Evolutionary conservation across 768 basidiomycete genomes (phyloP).

Genomic region (Candolleomyces efflorescens): DNA sequence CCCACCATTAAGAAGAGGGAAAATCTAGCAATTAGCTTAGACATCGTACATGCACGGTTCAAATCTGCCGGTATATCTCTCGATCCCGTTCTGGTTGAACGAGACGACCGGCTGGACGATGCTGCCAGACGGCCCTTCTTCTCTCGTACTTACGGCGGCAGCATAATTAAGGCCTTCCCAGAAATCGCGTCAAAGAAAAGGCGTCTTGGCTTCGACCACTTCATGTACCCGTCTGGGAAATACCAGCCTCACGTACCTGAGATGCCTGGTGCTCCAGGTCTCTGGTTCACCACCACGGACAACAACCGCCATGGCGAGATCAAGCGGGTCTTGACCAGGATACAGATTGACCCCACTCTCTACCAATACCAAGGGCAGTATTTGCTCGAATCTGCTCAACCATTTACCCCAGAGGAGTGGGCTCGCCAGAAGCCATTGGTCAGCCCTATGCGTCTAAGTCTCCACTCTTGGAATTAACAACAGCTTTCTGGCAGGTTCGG

Average conservation of each 20-base stretch:
- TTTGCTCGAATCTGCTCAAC: constrained; percentile 30
- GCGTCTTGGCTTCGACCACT: constrained; percentile 22
- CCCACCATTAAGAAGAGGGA: neutral
- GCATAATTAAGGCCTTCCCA: constrained; percentile 12
- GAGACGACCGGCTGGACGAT: neutral
- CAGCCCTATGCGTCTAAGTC: too few species aligned
- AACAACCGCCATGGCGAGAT: constrained; percentile 19
- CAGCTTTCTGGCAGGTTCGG: neutral
- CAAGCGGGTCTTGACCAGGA: constrained; percentile 26
- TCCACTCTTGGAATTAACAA: neutral
- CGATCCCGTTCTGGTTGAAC: neutral
- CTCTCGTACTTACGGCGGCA: constrained; percentile 20
- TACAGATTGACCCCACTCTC: constrained; percentile 13
- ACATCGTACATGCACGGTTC: neutral
- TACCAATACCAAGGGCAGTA: constrained; percentile 35
- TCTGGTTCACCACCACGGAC: constrained; percentile 16
- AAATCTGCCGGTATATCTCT: neutral
- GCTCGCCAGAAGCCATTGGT: neutral
- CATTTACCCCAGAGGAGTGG: constrained; percentile 26
- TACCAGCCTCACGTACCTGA: constrained; percentile 25
- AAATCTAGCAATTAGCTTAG: neutral
- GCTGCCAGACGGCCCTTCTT: constrained; percentile 12
- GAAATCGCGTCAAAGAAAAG: constrained; percentile 10
- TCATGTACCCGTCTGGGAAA: constrained; percentile 21
- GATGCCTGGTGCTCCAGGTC: constrained; percentile 23